These are phyloP conservation scores for Monosporascus sp. DNA, from an alignment of 2,329 filamentous ascomycete genomes.

Conservation along the genomic window DNA sequence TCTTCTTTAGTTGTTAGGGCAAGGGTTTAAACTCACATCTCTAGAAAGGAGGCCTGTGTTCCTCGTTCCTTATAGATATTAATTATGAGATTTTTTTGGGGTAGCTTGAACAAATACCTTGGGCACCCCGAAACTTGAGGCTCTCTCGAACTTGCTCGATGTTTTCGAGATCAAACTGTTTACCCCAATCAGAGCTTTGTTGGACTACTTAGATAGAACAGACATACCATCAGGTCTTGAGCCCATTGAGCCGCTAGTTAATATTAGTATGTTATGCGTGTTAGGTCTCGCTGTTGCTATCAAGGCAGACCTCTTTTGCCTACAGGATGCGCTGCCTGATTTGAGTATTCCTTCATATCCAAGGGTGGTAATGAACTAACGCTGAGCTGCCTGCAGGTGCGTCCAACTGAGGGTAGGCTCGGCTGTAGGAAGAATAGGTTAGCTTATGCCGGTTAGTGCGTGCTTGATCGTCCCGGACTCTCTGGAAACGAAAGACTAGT, in stretches of 20 bases:
- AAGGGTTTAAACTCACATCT: neutral
- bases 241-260: constrained; percentile 60
- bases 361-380: neutral
- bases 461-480: too few species aligned
- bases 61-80: constrained; percentile 22
- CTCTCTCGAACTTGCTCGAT: constrained; percentile 64
- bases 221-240: constrained; percentile 61
- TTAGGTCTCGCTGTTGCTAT: constrained; percentile 52
- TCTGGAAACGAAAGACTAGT: too few species aligned
- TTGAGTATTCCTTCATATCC: constrained; percentile 34
- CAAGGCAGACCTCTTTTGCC: constrained; percentile 8
- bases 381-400: constrained; percentile 28
- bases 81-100: neutral
- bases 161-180: constrained; percentile 55
- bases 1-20: too few species aligned
- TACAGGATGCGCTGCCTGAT: constrained; percentile 1
- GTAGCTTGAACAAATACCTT: constrained; percentile 14
- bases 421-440: neutral
- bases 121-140: constrained; percentile 59
- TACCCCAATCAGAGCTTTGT: too few species aligned
- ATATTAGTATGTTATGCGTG: too few species aligned
- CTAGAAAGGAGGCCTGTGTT: constrained; percentile 72
- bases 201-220: too few species aligned
- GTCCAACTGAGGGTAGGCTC: constrained; percentile 73
- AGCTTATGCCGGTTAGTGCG: neutral